phyloP scores from a whole-genome alignment of 164 flowering plant species.

The Warburgia ugandensis region DNA sequence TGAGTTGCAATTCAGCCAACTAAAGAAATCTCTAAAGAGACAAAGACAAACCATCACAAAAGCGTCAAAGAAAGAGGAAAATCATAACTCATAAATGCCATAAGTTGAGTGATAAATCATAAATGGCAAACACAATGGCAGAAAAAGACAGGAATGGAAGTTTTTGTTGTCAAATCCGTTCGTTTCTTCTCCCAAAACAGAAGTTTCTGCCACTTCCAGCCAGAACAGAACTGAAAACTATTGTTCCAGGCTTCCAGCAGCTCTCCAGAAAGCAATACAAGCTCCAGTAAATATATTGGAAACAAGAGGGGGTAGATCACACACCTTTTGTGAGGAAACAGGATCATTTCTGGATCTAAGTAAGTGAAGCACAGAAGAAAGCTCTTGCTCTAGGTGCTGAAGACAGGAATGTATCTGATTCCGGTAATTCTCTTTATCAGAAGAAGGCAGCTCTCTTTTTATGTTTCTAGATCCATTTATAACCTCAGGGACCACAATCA shows the following conservation, averaged over 20 bases:
- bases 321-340: conserved; percentile 23
- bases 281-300: neutral
- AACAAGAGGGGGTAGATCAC: conserved; percentile 2
- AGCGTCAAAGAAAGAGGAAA: no score
- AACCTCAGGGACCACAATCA: conserved; percentile 13
- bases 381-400: conserved; percentile 56
- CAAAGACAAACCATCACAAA: no score
- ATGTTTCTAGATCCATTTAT: conserved; percentile 8
- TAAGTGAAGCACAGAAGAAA: conserved; percentile 48
- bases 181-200: no score
- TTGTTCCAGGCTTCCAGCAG: neutral
- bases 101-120: no score
- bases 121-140: no score
- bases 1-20: no score
- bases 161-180: no score
- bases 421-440: conserved; percentile 11
- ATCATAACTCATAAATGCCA: no score
- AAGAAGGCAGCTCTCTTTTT: conserved; percentile 12
- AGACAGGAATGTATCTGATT: conserved; percentile 41
- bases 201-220: no score
- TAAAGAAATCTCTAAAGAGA: no score
- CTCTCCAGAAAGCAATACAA: neutral
- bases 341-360: conserved; percentile 32
- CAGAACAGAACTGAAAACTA: no score
- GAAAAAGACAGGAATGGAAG: no score